Evolutionary conservation across 2,329 filamentous ascomycete genomes (phyloP), one percentile per base, ranked within the genome.

Genomic region (Xylariaceae sp.): DNA sequence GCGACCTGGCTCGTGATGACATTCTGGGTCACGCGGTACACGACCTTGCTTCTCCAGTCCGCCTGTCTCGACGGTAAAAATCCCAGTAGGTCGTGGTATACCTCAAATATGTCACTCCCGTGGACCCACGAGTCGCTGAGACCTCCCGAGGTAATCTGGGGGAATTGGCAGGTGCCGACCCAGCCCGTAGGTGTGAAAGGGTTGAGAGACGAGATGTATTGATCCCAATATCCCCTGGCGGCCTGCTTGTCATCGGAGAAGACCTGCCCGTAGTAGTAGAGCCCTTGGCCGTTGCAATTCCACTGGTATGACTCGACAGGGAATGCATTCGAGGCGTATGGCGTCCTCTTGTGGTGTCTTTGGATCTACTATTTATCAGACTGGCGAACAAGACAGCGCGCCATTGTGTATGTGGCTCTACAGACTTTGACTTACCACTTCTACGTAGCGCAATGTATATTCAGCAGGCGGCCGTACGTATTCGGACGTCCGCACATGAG

Each of bases 311-410:
- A 67, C 59, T 93, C 88, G 1, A 77, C 67, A 0, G 87, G 87
- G 53, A 93, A 91, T 0, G 81, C 79, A 58, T 93, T 94, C 39
- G 75, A 72, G 2, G 84, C 78, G 59, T 93, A 93, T 0, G 87
- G 87, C 0, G 87, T 93, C 17, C 88, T 78, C 60, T 93, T 93
- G 64, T 93, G 87, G 59, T 93, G 88, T 38, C 88, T 78, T 56
- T 93, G 87, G 37, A 90, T 85, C 73, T 83, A 32, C 4, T 16
- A 9, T 11, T 24, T 17, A 34, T 48, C 31, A 43, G 26, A 2
- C 12, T 36, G 12, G 31, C 22, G 22, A 37, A 30, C 34, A 11
- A 16, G 6, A 16, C 3, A 17, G 9, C n/a, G n/a, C n/a, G n/a
- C n/a, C n/a, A n/a, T n/a, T n/a, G n/a, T n/a, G n/a, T n/a, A n/a